phyloP scores from a whole-genome alignment of 176 grass and related monocot genomes.

The Cymbopogon citratus region DNA sequence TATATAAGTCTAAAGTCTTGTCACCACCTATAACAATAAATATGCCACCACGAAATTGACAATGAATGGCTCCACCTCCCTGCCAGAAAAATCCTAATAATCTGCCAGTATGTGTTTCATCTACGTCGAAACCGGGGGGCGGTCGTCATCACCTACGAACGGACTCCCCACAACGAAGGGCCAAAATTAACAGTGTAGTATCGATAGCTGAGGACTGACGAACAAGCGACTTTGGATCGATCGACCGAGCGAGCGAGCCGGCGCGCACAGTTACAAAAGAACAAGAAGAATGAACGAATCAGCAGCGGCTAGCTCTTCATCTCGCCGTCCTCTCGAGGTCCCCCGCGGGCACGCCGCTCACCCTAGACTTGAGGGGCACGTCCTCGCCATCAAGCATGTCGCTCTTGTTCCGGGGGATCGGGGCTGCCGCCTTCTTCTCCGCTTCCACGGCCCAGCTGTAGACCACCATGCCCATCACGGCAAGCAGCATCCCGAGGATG shows the following conservation, averaged over 20 bases:
- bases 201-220: constrained; percentile 24
- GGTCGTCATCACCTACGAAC: neutral
- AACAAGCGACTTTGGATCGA: neutral
- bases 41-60: constrained; percentile 22
- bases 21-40: constrained; percentile 41
- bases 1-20: constrained; percentile 1
- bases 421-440: constrained; percentile 39
- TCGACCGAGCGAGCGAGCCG: neutral
- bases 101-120: constrained; percentile 9
- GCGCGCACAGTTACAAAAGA: constrained; percentile 33
- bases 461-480: constrained; percentile 83
- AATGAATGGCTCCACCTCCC: constrained; percentile 20
- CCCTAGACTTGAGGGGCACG: constrained; percentile 62
- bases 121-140: constrained; percentile 22
- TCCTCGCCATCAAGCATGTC: constrained; percentile 61
- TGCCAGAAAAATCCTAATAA: constrained; percentile 29
- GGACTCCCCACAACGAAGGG: neutral
- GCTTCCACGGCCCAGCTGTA: constrained; percentile 83
- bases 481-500: constrained; percentile 77
- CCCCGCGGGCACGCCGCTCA: constrained; percentile 19
- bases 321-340: constrained; percentile 72
- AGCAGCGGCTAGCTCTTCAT: constrained; percentile 55
- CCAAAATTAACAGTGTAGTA: constrained; percentile 37
- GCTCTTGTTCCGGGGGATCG: constrained; percentile 34
- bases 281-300: constrained; percentile 46